Base-by-base conservation (phyloP, 2,329 filamentous ascomycete genomes). In the Aspergillaceae sp. region DNA sequence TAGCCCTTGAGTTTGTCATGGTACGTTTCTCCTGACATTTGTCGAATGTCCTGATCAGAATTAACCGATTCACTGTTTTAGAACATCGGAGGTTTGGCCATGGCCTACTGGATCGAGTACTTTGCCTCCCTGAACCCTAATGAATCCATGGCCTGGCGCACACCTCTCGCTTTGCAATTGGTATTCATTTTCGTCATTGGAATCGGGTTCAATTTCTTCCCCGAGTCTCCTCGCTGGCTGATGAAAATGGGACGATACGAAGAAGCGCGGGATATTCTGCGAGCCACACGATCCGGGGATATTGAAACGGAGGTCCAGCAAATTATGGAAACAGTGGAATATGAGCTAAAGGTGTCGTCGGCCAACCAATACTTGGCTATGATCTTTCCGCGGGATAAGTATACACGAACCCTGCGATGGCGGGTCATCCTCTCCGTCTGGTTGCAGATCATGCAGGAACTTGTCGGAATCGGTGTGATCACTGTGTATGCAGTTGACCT, bases 131-230 rank as follows among this genome's bases (percentile, higher is more conserved):
- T 44, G 4, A 74, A 79, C 44, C 69, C 73, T 29, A 77, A 77
- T 2, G 66, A 64, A 0, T 78, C 76, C 0, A 40, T 40, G 37
- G 37, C 37, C 28, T 83, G 80, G 79, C 68, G 80, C 2, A 84
- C 85, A 50, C 80, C 79, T 0, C 74, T 85, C 46, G 80, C 78
- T 0, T 84, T 85, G 61, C 80, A 85, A 55, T 83, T 84, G 40
- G 59, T 82, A 0, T 77, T 78, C 2, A 71, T 84, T 0, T 53
- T 83, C 2, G 37, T 75, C 1, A 68, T 84, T 0, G 65, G 83
- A 41, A 56, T 53, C 1, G 56, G 70, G 2, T 72, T 82, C 32
- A 79, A 77, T 48, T 62, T 65, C 51, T 55, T 67, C 1, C 67
- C 67, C 2, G 65, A 69, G 41, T 68, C 66, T 0, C 66, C 67